A percentile compares a stretch with the other conserved stretches of the same genome.
Evolutionary conservation across 305 asterid genomes (phyloP).

Genomic region (Lippia alba): DNA sequence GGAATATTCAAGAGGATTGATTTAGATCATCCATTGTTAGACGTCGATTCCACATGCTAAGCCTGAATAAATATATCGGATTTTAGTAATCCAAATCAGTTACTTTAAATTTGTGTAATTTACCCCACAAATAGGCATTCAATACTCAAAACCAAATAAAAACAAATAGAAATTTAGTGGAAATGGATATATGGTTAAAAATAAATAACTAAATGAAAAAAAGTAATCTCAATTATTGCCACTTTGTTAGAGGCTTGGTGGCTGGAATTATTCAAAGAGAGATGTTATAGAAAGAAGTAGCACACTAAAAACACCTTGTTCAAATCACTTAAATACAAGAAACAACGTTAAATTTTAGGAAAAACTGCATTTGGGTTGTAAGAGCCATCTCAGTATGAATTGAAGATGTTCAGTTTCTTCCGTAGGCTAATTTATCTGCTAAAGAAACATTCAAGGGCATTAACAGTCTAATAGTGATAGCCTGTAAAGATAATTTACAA

Average conservation of each 20-base stretch:
- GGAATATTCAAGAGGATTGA: too few species aligned
- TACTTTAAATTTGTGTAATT: not conserved
- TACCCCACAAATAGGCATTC: not conserved
- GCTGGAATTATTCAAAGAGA: conserved; percentile 36
- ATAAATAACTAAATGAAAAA: conserved; percentile 5
- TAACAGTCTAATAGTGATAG: too few species aligned
- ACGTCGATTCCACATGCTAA: too few species aligned
- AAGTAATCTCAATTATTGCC: conserved; percentile 35
- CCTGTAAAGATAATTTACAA: too few species aligned
- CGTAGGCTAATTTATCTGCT: too few species aligned
- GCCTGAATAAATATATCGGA: not conserved
- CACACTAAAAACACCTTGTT: not conserved
- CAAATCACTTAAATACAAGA: too few species aligned
- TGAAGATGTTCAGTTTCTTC: too few species aligned
- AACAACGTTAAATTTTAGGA: too few species aligned
- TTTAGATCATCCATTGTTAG: too few species aligned
- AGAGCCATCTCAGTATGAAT: too few species aligned
- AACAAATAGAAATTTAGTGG: not conserved
- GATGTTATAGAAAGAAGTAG: conserved; percentile 36
- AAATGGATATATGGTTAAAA: not conserved
- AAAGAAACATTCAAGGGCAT: too few species aligned
- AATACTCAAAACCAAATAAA: not conserved
- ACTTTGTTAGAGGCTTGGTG: conserved; percentile 38
- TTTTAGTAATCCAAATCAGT: not conserved
- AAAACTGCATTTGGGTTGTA: too few species aligned